Percentiles rank a stretch among this genome's conserved stretches.
These are phyloP conservation scores for Obelidium mucronatum DNA, from an alignment of 192 early-diverging fungal species.

Conservation along the genomic window DNA sequence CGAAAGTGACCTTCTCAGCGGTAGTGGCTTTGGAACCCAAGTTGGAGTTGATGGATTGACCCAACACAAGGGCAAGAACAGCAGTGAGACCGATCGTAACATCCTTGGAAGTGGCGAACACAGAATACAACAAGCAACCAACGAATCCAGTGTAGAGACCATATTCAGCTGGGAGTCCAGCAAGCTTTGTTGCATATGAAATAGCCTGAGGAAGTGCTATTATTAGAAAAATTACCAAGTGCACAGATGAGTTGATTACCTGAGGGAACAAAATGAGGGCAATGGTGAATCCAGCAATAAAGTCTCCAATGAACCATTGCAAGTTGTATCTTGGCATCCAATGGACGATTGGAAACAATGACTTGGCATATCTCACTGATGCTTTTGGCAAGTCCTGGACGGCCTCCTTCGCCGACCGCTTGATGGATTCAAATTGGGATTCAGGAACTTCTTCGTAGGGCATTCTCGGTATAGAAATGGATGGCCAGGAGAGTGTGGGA, in stretches of 20 bases:
- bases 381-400: not conserved
- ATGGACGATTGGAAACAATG: constrained; percentile 53
- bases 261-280: constrained; percentile 80
- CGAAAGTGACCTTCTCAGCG: constrained; percentile 53
- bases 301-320: constrained; percentile 73
- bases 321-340: constrained; percentile 67
- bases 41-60: constrained; percentile 65
- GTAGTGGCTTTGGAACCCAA: constrained; percentile 36
- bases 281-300: constrained; percentile 75
- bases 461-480: no score
- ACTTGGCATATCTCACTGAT: constrained; percentile 11
- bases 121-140: constrained; percentile 71
- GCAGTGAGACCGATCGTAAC: constrained; percentile 79
- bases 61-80: constrained; percentile 78
- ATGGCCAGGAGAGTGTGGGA: no score
- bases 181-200: constrained; percentile 76
- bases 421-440: no score
- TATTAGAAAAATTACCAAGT: not conserved
- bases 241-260: not conserved
- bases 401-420: no score
- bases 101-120: constrained; percentile 76
- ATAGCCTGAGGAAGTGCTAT: constrained; percentile 50
- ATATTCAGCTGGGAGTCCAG: constrained; percentile 72
- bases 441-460: no score
- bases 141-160: constrained; percentile 81